Conservation (phyloP, 2,329 filamentous ascomycete species). For the Fusarium pseudograminearum region DNA sequence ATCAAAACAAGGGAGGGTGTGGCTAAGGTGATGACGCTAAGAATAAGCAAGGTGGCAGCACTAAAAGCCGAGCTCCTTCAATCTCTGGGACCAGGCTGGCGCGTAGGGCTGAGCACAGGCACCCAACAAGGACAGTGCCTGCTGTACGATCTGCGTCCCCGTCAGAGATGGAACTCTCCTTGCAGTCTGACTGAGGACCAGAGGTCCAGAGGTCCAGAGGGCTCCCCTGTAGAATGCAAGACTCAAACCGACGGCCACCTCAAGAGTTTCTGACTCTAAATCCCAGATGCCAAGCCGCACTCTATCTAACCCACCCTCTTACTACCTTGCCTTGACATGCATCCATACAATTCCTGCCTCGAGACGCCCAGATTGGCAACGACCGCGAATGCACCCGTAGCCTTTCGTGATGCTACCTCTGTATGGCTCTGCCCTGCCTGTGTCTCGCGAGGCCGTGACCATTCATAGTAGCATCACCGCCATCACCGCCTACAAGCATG, state of each 20-base stretch:
- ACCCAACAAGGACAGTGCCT: conserved; percentile 12
- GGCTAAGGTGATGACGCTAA: conserved; percentile 45
- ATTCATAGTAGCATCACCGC: conserved; percentile 36
- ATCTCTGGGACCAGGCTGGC: conserved; percentile 35
- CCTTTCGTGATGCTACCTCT: conserved; percentile 6
- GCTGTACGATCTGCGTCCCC: conserved; percentile 14
- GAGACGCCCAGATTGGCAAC: conserved; percentile 44
- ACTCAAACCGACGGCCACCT: conserved; percentile 35
- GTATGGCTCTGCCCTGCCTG: background rate
- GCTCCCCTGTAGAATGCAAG: conserved; percentile 25
- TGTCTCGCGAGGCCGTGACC: conserved; percentile 8
- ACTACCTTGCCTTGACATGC: background rate
- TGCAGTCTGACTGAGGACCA: background rate
- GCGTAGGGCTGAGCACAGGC: conserved; percentile 49
- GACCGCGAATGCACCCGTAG: conserved; percentile 44
- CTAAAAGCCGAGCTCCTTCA: conserved; percentile 33
- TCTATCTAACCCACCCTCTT: conserved; percentile 7
- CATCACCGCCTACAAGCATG: conserved; percentile 27
- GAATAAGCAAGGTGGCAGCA: conserved; percentile 41
- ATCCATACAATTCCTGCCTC: conserved; percentile 8
- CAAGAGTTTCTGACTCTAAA: conserved; percentile 20
- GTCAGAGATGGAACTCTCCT: conserved; percentile 31
- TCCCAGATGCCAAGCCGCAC: conserved; percentile 31
- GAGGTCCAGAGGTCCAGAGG: too few species aligned
- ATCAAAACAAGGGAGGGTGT: conserved; percentile 37